Evolutionary conservation across 164 flowering plant species (phyloP).

Genomic region (Santalum album): DNA sequence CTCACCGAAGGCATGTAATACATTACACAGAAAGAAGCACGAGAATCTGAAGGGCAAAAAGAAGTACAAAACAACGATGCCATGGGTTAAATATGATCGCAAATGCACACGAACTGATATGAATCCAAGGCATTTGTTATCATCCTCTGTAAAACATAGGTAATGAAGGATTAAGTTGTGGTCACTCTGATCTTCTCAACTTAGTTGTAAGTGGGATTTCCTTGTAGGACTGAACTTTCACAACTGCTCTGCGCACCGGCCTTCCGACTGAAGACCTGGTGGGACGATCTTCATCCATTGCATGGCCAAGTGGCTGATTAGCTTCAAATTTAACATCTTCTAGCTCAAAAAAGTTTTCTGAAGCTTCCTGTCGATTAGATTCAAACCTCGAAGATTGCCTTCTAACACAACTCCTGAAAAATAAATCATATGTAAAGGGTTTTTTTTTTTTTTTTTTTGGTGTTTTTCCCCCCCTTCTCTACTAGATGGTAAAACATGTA

Average conservation of each 20-base stretch:
- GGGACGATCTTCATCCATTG: slow-evolving; percentile 13
- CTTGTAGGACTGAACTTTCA: slow-evolving; percentile 69
- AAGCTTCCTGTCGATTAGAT: slow-evolving; percentile 20
- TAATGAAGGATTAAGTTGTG: not conserved
- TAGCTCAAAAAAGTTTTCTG: slow-evolving; percentile 51
- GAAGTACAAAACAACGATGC: too few relatives aligned
- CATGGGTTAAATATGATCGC: too few relatives aligned
- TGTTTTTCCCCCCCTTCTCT: too few relatives aligned
- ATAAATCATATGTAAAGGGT: too few relatives aligned
- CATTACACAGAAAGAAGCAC: too few relatives aligned
- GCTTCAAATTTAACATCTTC: slow-evolving; percentile 31
- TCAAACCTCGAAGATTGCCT: slow-evolving; percentile 52
- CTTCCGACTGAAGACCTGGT: slow-evolving; percentile 56
- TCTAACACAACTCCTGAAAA: slow-evolving; percentile 39
- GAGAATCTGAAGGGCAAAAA: too few relatives aligned
- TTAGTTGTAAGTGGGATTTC: slow-evolving; percentile 53
- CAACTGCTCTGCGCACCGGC: slow-evolving; percentile 59
- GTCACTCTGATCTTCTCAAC: slow-evolving; percentile 48
- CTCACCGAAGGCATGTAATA: too few relatives aligned
- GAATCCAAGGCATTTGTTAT: too few relatives aligned
- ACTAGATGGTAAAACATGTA: too few relatives aligned
- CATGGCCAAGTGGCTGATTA: slow-evolving; percentile 6
- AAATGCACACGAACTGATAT: too few relatives aligned
- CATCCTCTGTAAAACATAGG: too few relatives aligned
- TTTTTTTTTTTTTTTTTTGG: too few relatives aligned